phyloP scores from a whole-genome alignment of 495 filamentous ascomycete species.

The Talaromyces thailandensis region DNA sequence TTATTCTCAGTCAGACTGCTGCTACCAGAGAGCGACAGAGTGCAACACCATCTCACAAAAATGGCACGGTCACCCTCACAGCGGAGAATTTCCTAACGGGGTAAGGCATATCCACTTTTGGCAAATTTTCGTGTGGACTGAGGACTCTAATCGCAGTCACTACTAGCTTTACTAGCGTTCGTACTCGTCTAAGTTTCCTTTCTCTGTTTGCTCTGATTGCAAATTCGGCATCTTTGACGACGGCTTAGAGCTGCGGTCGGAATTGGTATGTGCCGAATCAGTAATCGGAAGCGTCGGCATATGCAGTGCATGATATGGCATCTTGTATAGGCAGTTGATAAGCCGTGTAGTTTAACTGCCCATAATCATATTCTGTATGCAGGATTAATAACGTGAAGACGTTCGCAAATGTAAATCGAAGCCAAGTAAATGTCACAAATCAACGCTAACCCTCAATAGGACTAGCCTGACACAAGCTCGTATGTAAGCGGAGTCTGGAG shows the following conservation, averaged over 20 bases:
- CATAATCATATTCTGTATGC: too few relatives aligned
- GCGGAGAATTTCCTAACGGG: background rate
- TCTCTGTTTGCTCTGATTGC: background rate
- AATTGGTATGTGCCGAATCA: background rate
- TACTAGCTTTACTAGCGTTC: background rate
- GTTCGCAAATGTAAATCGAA: too few relatives aligned
- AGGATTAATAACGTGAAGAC: too few relatives aligned
- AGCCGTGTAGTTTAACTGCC: too few relatives aligned
- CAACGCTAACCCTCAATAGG: background rate
- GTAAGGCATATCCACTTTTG: background rate
- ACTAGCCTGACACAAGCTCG: background rate
- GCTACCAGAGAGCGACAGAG: background rate
- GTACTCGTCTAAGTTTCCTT: background rate
- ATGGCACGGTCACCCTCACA: background rate
- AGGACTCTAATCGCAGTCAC: background rate
- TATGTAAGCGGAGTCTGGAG: background rate
- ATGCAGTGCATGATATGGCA: background rate
- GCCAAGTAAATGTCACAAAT: too few relatives aligned
- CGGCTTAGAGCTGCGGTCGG: too few relatives aligned
- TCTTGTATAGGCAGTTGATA: too few relatives aligned
- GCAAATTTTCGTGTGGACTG: background rate
- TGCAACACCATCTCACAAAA: background rate
- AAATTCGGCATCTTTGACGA: background rate
- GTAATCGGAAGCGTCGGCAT: background rate
- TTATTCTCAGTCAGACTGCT: background rate